Evolutionary conservation across 495 filamentous ascomycete species (phyloP), one percentile per base, ranked within the genome.

Genomic region (Podospora pseudocomata): DNA sequence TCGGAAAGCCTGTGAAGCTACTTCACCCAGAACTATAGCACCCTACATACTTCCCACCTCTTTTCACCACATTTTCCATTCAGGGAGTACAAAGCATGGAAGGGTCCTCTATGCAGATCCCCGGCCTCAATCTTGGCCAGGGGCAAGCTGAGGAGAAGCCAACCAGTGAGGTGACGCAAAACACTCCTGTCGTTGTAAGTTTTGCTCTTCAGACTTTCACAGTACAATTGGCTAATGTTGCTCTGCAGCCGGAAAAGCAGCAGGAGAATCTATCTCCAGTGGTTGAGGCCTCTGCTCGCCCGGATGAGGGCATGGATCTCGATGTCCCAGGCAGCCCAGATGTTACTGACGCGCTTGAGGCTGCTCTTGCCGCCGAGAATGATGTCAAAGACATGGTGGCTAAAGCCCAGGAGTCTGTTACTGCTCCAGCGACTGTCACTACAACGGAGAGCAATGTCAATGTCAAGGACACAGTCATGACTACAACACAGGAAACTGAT

Each of bases 341-440:
- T 18, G 69, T 85, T 30, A 84, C 82, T 1, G 74, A 75, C 59
- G 82, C 77, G 19, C 71, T 85, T 6, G 83, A 84, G 64, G 83
- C 82, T 18, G 74, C 83, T 2, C 77, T 84, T 16, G 77, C 39
- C 30, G 70, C 76, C 32, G 68, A 73, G 0, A 70, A 73, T 28
- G 72, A 76, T 30, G 68, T 68, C 57, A 49, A 61, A 4, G 44
- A 26, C 9, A 49, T 49, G 9, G 13, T 49, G 39, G 15, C 39
- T 3, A 6, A 16, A 49, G 39, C 9, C 2, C 5, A 6, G 39
- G 39, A 49, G 13, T 3, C 39, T 49, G 39, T 16, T 6, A 16
- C 15, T 49, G 9, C 39, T 7, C 30, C 30, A 4, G 30, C 30
- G 1, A 23, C 23, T 23, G 23, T 23, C 23, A 23, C 23, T 23